phyloP scores from a whole-genome alignment of 768 basidiomycete species.

The Mycena sanguinolenta region DNA sequence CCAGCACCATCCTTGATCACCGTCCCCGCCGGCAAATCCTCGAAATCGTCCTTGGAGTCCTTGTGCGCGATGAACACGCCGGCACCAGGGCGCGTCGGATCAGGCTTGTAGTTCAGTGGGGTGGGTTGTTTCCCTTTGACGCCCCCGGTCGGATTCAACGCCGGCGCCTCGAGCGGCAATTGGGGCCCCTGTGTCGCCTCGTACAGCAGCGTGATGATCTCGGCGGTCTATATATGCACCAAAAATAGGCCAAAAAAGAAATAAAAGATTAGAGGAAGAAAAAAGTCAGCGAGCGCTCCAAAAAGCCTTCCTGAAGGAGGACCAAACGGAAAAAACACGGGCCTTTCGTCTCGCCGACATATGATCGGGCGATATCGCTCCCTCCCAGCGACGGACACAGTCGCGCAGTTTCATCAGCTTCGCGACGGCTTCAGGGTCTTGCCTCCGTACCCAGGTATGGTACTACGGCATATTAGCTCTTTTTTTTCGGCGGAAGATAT shows the following conservation, averaged over 20 bases:
- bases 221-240: conserved; percentile 74
- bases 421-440: conserved; percentile 79
- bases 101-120: conserved; percentile 80
- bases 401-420: conserved; percentile 87
- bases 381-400: conserved; percentile 90
- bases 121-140: conserved; percentile 68
- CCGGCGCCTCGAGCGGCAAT: conserved; percentile 66
- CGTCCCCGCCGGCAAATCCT: conserved; percentile 68
- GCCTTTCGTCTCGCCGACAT: conserved; percentile 95
- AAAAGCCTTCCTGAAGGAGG: not conserved
- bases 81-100: conserved; percentile 85
- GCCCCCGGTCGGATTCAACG: conserved; percentile 85
- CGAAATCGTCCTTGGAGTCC: conserved; percentile 58
- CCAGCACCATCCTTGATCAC: conserved; percentile 59
- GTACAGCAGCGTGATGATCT: conserved; percentile 92
- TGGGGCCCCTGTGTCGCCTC: conserved; percentile 90
- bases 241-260: conserved; percentile 3
- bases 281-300: conserved; percentile 25
- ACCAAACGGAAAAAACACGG: conserved; percentile 43
- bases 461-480: conserved; percentile 64
- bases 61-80: conserved; percentile 84
- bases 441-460: conserved; percentile 91
- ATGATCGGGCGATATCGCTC: conserved; percentile 88
- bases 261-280: conserved; percentile 1
- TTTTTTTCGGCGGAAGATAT: conserved; percentile 1